Evolutionary conservation across 306 rosid genomes (phyloP).

Genomic region (Quercus robur): DNA sequence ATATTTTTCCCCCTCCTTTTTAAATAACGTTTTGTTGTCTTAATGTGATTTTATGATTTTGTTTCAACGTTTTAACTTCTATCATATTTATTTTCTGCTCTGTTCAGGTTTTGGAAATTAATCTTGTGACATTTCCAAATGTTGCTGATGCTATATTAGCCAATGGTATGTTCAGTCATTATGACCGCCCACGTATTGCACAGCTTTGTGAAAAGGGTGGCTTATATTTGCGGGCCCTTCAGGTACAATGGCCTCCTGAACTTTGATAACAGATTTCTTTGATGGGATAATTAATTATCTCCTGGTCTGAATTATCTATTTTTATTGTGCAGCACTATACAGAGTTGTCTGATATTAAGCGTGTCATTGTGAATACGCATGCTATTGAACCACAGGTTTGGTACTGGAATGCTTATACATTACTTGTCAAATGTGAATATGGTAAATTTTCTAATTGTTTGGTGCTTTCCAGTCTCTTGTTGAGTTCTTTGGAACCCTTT

Average conservation of each 20-base stretch:
- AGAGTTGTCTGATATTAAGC: conserved; percentile 95
- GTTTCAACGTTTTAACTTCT: neutral
- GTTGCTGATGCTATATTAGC: conserved; percentile 99
- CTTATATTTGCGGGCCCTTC: conserved; percentile 91
- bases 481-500: conserved; percentile 92
- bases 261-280: neutral
- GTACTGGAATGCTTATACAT: conserved; percentile 19
- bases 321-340: conserved; percentile 73
- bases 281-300: neutral
- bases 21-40: neutral
- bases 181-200: conserved; percentile 93
- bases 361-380: conserved; percentile 96
- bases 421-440: neutral
- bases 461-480: conserved; percentile 75
- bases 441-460: conserved; percentile 17
- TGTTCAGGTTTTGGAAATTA: conserved; percentile 86
- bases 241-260: conserved; percentile 31
- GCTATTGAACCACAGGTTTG: conserved; percentile 98
- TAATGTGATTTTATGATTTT: neutral
- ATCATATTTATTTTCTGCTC: neutral
- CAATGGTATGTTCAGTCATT: conserved; percentile 98
- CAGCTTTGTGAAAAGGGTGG: conserved; percentile 99
- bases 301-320: neutral
- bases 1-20: neutral
- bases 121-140: conserved; percentile 93